Evolutionary conservation across 2,329 filamentous ascomycete species (phyloP), one percentile per base, ranked within the genome.

Genomic region (Ophiostoma populinum): DNA sequence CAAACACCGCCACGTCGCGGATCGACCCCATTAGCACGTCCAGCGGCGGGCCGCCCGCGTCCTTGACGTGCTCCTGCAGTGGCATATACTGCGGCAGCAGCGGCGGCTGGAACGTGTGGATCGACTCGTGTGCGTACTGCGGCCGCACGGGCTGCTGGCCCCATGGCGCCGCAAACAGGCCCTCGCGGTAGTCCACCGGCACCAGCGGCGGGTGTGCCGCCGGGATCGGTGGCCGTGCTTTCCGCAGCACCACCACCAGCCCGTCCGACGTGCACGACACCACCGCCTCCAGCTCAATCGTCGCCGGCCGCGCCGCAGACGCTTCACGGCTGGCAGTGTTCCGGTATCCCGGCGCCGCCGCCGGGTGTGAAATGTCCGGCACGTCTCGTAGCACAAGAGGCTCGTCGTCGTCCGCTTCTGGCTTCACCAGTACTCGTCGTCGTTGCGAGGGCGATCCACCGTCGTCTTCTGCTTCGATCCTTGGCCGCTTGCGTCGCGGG

Each of bases 191-290:
- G 35, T 65, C 63, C 21, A 57, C 55, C 24, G 53, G 62, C 3
- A 61, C 49, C 18, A 55, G 51, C 10, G 66, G 61, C 7, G 64
- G 62, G 36, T 71, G 61, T 4, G 65, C 54, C 10, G 61, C 59
- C 4, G 77, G 78, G 31, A 85, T 71, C 7, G 72, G 63, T 4
- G 80, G 75, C 18, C 79, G 69, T 17, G 82, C 82, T 43, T 69
- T 71, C 37, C 83, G 70, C 11, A 92, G 59, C 33, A 87, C 75
- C 7, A 92, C 81, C 3, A 92, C 81, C 1, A 92, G 61, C 1
- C 83, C 83, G 51, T 92, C 83, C 0, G 83, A 92, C 2, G 82
- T 83, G 55, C 83, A 92, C 1, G 83, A 92, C 5, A 92, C 75
- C n/a, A 92, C 81, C 2, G 82, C 83, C 55, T 92, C 83, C 4